These are phyloP conservation scores for Moricandia arvensis DNA, from an alignment of 345 rosid genomes.

Conservation along the genomic window DNA sequence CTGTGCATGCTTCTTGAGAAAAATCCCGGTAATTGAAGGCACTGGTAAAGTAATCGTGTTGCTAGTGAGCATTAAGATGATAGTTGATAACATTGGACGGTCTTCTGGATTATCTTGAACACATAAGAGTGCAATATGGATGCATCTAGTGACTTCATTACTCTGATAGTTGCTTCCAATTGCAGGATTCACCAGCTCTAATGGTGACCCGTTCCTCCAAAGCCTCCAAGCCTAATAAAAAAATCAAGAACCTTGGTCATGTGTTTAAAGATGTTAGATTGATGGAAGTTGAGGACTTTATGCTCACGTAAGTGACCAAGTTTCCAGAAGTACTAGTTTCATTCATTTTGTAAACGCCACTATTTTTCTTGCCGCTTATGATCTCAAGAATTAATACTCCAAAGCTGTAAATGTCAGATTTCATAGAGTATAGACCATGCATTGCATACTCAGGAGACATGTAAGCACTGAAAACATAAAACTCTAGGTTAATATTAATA, in stretches of 20 bases:
- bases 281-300: neutral
- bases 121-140: neutral
- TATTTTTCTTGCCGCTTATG: constrained; percentile 21
- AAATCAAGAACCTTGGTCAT: neutral
- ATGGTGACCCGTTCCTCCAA: constrained; percentile 15
- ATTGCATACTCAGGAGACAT: neutral
- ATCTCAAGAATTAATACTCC: neutral
- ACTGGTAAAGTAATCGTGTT: constrained; percentile 29
- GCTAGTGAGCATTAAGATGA: constrained; percentile 27
- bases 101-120: neutral
- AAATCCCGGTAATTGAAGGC: constrained; percentile 21
- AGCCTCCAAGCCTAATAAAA: constrained; percentile 33
- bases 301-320: constrained; percentile 35
- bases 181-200: neutral
- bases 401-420: neutral
- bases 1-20: constrained; percentile 14
- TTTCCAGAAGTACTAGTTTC: constrained; percentile 31
- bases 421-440: neutral
- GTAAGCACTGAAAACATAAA: neutral
- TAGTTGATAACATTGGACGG: neutral
- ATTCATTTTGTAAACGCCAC: constrained; percentile 15
- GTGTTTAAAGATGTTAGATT: neutral
- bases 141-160: neutral
- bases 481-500: neutral
- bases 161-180: neutral